phyloP scores from a whole-genome alignment of 805 yeast genomes.

The Candida sphagnicola region DNA sequence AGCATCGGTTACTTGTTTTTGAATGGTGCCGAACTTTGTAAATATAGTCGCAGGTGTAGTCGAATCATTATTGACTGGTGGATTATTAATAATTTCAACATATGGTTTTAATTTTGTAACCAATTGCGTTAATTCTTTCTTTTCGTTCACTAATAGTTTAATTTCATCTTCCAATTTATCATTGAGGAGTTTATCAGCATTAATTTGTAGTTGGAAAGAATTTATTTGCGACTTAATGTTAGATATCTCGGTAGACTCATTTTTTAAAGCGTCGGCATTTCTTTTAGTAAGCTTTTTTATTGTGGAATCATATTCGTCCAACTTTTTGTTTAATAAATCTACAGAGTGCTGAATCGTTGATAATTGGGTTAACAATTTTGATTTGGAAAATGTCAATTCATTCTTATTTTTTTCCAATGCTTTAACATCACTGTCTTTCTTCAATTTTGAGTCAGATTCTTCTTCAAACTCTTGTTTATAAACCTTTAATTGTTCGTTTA shows the following conservation, averaged over 20 bases:
- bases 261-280: slow-evolving; percentile 18
- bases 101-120: slow-evolving; percentile 21
- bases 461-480: slow-evolving; percentile 35
- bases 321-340: slow-evolving; percentile 16
- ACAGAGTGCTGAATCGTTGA: slow-evolving; percentile 15
- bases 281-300: slow-evolving; percentile 20
- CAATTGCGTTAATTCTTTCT: slow-evolving; percentile 15
- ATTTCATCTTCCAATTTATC: slow-evolving; percentile 23
- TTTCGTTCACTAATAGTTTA: slow-evolving; percentile 18
- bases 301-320: slow-evolving; percentile 13
- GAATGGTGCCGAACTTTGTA: slow-evolving; percentile 28
- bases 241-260: slow-evolving; percentile 19
- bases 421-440: slow-evolving; percentile 28
- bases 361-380: slow-evolving; percentile 23
- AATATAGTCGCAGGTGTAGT: slow-evolving; percentile 12
- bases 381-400: slow-evolving; percentile 27
- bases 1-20: slow-evolving; percentile 21
- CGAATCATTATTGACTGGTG: slow-evolving; percentile 5
- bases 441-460: slow-evolving; percentile 25
- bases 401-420: slow-evolving; percentile 28
- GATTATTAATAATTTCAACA: slow-evolving; percentile 18
- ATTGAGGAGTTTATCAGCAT: slow-evolving; percentile 16
- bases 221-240: slow-evolving; percentile 16
- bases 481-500: slow-evolving; percentile 25
- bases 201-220: slow-evolving; percentile 12